Conservation (phyloP, 495 filamentous ascomycete species). For the Hypoxylon fuscum region DNA sequence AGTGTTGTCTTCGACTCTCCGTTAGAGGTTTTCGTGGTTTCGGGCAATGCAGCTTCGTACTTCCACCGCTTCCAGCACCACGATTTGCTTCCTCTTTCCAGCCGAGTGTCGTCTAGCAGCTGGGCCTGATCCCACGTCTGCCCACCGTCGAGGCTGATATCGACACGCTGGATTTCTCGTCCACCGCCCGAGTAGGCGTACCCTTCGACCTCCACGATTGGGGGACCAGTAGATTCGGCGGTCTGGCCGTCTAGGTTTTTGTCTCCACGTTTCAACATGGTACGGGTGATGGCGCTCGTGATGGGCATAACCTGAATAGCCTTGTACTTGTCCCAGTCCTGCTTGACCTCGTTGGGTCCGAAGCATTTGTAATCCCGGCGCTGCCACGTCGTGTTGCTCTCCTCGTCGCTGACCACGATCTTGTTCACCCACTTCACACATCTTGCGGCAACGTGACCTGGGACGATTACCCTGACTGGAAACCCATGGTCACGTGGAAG, state of each 20-base stretch:
- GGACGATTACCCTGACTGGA: constrained; percentile 67
- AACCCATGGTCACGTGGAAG: constrained; percentile 67
- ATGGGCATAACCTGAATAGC: constrained; percentile 71
- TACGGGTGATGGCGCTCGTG: constrained; percentile 59
- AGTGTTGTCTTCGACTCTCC: constrained; percentile 52
- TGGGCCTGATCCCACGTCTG: constrained; percentile 62
- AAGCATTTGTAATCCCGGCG: constrained; percentile 71
- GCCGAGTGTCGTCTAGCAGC: constrained; percentile 53
- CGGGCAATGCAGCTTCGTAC: constrained; percentile 56
- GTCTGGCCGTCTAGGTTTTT: neutral
- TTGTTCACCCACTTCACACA: constrained; percentile 73
- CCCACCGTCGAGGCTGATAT: constrained; percentile 65
- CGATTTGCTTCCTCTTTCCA: constrained; percentile 43
- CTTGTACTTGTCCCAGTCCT: constrained; percentile 63
- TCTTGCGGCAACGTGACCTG: constrained; percentile 68
- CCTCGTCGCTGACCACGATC: constrained; percentile 66
- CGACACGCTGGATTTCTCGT: constrained; percentile 62
- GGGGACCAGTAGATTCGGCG: constrained; percentile 22
- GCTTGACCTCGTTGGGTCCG: constrained; percentile 64
- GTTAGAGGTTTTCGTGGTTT: constrained; percentile 51
- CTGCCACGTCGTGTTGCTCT: constrained; percentile 67
- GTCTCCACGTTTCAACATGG: constrained; percentile 21
- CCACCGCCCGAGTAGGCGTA: constrained; percentile 70
- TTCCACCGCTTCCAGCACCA: constrained; percentile 67
- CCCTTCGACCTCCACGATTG: constrained; percentile 57